Evolutionary conservation across 2,329 filamentous ascomycete genomes (phyloP).

Genomic region (Neofusicoccum umdonicola): DNA sequence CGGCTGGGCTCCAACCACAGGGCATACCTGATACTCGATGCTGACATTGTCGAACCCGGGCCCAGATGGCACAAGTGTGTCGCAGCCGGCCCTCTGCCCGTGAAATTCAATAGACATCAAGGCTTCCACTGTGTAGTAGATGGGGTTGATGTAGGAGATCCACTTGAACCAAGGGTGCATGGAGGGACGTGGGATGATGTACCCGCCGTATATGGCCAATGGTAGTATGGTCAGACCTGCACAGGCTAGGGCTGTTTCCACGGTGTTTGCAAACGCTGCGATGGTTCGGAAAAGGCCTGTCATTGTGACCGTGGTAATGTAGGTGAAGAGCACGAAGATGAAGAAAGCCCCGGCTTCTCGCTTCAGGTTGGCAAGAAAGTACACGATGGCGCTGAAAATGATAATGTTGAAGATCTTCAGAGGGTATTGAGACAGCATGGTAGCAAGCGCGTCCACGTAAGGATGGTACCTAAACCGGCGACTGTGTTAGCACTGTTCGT

Average conservation of each 20-base stretch:
- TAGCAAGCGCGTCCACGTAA: slow-evolving; percentile 76
- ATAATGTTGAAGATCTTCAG: slow-evolving; percentile 72
- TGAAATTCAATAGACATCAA: slow-evolving; percentile 73
- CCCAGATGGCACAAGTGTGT: slow-evolving; percentile 35
- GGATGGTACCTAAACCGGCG: slow-evolving; percentile 54
- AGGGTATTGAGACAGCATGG: slow-evolving; percentile 79
- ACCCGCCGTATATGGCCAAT: slow-evolving; percentile 66
- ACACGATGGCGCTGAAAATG: slow-evolving; percentile 74
- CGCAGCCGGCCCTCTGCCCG: slow-evolving; percentile 31
- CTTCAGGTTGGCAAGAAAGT: slow-evolving; percentile 80
- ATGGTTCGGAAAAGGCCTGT: slow-evolving; percentile 80
- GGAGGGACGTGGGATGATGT: slow-evolving; percentile 65
- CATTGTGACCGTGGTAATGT: slow-evolving; percentile 65
- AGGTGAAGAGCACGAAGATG: slow-evolving; percentile 72
- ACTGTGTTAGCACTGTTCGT: no score
- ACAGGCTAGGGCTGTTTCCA: slow-evolving; percentile 56
- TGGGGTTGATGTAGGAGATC: slow-evolving; percentile 69
- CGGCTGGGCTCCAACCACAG: slow-evolving; percentile 36
- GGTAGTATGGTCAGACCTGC: slow-evolving; percentile 59
- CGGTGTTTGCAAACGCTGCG: slow-evolving; percentile 68
- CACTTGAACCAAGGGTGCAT: slow-evolving; percentile 45
- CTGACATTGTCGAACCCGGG: no score
- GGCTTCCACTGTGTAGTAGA: slow-evolving; percentile 76
- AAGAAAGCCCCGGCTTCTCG: slow-evolving; percentile 75
- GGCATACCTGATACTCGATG: slow-evolving; percentile 49